Percentiles rank a stretch among this genome's conserved stretches.
Evolutionary conservation across 2,329 filamentous ascomycete genomes (phyloP).

Genomic region (Myrmaecium sp.): DNA sequence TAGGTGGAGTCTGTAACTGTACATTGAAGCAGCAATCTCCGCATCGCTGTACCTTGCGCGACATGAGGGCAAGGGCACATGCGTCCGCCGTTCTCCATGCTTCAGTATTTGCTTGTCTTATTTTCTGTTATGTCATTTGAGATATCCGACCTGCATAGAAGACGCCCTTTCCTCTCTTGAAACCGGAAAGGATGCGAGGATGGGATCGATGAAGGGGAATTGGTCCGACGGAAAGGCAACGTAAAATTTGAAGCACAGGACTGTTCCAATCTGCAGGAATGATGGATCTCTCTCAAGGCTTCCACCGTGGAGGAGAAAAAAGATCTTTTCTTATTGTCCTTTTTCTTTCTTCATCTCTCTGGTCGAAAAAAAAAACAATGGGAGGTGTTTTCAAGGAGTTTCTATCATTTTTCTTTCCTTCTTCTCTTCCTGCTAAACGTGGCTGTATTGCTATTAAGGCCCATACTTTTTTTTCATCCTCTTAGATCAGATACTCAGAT

Average conservation of each 20-base stretch:
- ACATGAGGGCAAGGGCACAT: neutral
- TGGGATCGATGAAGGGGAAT: conserved; percentile 4
- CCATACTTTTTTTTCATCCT: too few relatives aligned
- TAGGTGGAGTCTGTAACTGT: neutral
- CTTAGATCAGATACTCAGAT: too few relatives aligned
- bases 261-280: conserved; percentile 15
- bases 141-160: conserved; percentile 25
- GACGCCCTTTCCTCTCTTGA: neutral
- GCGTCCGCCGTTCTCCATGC: neutral
- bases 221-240: neutral
- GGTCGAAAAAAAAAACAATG: too few relatives aligned
- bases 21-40: neutral
- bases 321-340: conserved; percentile 1
- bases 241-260: neutral
- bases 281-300: conserved; percentile 21
- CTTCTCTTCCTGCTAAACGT: too few relatives aligned
- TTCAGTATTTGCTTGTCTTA: neutral
- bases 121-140: conserved; percentile 18
- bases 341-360: neutral
- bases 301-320: conserved; percentile 1
- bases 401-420: too few relatives aligned
- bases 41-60: neutral
- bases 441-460: too few relatives aligned
- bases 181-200: neutral
- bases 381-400: too few relatives aligned